Percentiles rank a stretch among this genome's conserved stretches.
Conservation (phyloP, 2,329 filamentous ascomycete species). For the Claviceps citrina region DNA sequence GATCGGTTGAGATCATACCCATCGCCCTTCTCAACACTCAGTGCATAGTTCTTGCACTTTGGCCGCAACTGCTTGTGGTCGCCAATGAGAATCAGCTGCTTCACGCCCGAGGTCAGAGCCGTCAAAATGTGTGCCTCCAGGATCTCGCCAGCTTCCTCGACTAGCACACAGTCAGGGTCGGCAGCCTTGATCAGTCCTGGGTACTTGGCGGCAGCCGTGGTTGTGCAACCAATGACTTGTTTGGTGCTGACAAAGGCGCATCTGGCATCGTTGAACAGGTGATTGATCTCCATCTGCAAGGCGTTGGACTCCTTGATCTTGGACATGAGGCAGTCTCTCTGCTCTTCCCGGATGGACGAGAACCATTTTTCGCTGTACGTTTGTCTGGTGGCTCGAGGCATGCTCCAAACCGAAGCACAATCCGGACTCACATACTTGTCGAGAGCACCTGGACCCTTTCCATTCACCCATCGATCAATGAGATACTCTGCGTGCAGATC, state of each 20-base stretch:
- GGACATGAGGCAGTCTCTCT: background rate
- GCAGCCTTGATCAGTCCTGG: constrained; percentile 36
- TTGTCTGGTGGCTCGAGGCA: background rate
- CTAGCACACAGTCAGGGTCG: constrained; percentile 43
- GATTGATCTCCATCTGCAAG: constrained; percentile 17
- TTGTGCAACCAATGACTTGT: constrained; percentile 54
- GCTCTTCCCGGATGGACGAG: background rate
- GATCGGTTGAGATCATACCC: constrained; percentile 54
- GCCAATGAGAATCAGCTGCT: constrained; percentile 55
- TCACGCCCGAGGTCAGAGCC: constrained; percentile 35
- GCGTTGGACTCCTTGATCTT: background rate
- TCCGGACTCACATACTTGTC: too few relatives aligned
- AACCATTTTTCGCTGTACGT: background rate
- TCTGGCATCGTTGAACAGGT: constrained; percentile 28
- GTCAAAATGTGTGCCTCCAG: constrained; percentile 49
- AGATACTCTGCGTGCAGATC: background rate
- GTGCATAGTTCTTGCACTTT: constrained; percentile 43
- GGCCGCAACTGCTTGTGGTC: constrained; percentile 61
- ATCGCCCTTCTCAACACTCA: constrained; percentile 47
- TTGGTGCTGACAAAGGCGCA: constrained; percentile 32
- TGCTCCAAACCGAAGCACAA: background rate
- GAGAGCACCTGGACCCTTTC: background rate
- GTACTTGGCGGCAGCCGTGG: constrained; percentile 52
- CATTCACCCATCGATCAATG: background rate
- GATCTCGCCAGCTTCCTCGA: constrained; percentile 63